Evolutionary conservation across 2,329 filamentous ascomycete species (phyloP), one percentile per base, ranked within the genome.

Genomic region (Calonectria hawksworthii): DNA sequence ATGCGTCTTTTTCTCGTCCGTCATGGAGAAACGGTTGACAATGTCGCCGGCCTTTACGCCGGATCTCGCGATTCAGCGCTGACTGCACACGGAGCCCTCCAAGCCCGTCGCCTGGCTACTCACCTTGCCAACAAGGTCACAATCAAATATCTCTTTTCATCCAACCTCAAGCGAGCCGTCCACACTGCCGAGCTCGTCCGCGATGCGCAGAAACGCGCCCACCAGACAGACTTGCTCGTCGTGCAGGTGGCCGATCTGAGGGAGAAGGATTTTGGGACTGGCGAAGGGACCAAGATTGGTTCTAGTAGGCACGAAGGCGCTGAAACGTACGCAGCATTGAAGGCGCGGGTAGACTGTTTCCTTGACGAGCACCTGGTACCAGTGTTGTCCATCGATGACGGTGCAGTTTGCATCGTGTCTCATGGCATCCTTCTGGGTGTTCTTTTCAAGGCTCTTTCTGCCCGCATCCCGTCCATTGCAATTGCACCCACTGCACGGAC

Each of bases 1-100:
- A 86, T 86, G 84, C 85, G 82, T 74, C 78, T 98, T 70, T 92
- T 96, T 81, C 89, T 98, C 80, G 92, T 98, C 81, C 93, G 96
- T 72, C 96, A 98, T 88, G 96, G 93, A 82, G 96, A 98, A 87
- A 96, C 95, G 21, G 94, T 98, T 77, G 94, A 98, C 86, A 98
- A 98, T 84, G 93, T 97, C 73, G 94, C 93, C 51, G 91, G 93
- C 70, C 86, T 95, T 74, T 96, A 94, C 68, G 96, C 96, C 79
- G 96, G 96, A 74, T 91, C 92, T 67, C 94, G 92, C 83, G 95
- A 98, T 85, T 96, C 95, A 1, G 87, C 92, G 51, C 88, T 98
- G 79, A 98, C 96, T 30, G 93, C 92, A 76, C 95, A 98, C 85
- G 96, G 96, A 71, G 90, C 94, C 67, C 89, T 96, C 64, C 96